Evolutionary conservation across 2,329 filamentous ascomycete genomes (phyloP).

Genomic region (Pestalotiopsis sp.): DNA sequence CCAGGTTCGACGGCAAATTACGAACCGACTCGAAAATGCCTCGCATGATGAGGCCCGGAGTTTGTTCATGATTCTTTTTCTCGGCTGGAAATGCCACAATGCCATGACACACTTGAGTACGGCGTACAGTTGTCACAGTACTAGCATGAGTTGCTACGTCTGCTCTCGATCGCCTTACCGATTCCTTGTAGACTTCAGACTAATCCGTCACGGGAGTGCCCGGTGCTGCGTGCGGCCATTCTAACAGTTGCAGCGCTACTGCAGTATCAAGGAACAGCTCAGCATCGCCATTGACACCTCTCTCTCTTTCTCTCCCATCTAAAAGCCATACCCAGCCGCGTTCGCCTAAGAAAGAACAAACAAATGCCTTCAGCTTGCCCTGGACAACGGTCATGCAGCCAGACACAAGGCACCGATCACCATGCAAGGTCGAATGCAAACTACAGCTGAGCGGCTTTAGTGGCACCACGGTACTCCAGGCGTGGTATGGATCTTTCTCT

Average conservation of each 20-base stretch:
- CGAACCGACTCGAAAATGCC: background rate
- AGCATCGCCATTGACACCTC: background rate
- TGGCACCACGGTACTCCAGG: background rate
- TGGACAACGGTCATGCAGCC: background rate
- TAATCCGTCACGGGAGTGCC: constrained; percentile 10
- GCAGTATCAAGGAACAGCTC: constrained; percentile 3
- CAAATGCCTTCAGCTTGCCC: background rate
- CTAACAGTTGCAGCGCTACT: constrained; percentile 10
- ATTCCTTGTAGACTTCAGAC: background rate
- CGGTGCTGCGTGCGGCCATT: constrained; percentile 5
- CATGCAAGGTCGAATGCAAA: background rate
- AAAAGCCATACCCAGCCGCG: no score
- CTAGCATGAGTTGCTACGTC: background rate
- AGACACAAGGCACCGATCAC: background rate
- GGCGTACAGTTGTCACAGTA: background rate
- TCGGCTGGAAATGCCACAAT: background rate
- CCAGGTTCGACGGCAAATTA: background rate
- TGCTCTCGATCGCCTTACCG: background rate
- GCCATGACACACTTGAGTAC: background rate
- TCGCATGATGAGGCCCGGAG: background rate
- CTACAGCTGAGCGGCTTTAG: background rate
- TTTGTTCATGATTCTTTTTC: background rate
- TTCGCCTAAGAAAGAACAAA: background rate
- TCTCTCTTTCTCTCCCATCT: no score
- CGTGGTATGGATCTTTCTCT: no score